A percentile compares a stretch with the other conserved stretches of the same genome.
Evolutionary conservation across 2,329 filamentous ascomycete genomes (phyloP).

Genomic region (Sordariomycetes sp.): DNA sequence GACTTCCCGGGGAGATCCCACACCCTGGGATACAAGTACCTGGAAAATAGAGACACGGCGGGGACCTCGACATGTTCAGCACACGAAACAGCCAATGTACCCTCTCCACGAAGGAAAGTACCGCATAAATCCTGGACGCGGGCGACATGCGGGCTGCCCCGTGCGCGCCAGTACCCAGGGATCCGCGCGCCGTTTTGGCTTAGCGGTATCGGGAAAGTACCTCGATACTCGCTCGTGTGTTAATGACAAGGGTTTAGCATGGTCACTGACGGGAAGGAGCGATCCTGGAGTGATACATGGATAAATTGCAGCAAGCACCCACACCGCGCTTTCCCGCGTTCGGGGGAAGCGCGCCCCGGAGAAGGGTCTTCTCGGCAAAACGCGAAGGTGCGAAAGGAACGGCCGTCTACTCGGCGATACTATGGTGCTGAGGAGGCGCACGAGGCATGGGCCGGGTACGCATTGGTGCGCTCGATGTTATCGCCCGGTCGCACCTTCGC

Average conservation of each 20-base stretch:
- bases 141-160: not conserved
- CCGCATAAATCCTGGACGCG: not conserved
- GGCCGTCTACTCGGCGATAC: not conserved
- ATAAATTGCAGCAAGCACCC: not conserved
- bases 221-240: not conserved
- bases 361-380: not conserved
- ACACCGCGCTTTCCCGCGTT: not conserved
- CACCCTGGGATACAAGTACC: not conserved
- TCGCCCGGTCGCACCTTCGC: not conserved
- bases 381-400: not conserved
- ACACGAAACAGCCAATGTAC: not conserved
- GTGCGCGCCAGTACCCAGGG: not conserved
- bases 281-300: not conserved
- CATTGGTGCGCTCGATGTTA: not conserved
- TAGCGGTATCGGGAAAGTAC: not conserved
- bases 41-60: not conserved
- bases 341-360: not conserved
- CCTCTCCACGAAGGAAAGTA: not conserved
- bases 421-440: not conserved
- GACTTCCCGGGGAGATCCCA: not conserved
- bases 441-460: not conserved
- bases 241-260: not conserved
- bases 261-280: not conserved
- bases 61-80: not conserved
- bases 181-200: not conserved